These are phyloP conservation scores for Phyllosticta citrichinensis DNA, from an alignment of 2,329 filamentous ascomycete species.

Conservation along the genomic window DNA sequence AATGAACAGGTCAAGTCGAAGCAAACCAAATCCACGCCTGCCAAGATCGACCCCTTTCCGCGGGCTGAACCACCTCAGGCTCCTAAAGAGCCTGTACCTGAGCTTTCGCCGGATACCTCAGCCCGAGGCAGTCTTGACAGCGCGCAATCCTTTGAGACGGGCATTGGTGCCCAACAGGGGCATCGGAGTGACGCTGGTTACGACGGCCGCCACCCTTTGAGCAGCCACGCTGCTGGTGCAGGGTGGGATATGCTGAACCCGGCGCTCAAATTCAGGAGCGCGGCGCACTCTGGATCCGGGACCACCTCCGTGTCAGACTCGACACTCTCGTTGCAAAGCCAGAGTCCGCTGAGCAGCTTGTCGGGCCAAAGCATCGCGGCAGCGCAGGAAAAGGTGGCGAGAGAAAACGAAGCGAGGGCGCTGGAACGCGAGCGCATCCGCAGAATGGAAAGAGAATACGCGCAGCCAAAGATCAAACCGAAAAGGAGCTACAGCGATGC, in stretches of 20 bases:
- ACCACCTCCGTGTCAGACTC: not conserved
- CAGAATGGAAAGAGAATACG: not conserved
- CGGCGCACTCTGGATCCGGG: not conserved
- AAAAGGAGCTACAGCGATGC: not conserved
- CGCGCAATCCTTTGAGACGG: not conserved
- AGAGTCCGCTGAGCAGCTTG: constrained; percentile 7
- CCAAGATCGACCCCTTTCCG: not conserved
- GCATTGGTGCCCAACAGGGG: not conserved
- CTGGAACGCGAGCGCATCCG: not conserved
- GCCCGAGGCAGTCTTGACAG: not conserved
- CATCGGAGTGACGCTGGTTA: not conserved
- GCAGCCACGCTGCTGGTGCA: not conserved
- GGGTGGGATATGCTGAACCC: not conserved
- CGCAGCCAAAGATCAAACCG: not conserved
- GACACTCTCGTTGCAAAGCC: constrained; percentile 1
- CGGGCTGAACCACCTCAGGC: not conserved
- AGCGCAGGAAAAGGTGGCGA: constrained; percentile 3
- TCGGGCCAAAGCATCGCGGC: constrained; percentile 3
- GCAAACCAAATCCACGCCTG: not conserved
- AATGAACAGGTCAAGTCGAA: not conserved
- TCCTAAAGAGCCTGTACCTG: not conserved
- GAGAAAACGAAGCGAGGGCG: not conserved
- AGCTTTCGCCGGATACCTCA: not conserved
- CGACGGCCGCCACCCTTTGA: not conserved
- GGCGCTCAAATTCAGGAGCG: not conserved